Percentiles rank a stretch among this genome's conserved stretches.
Conservation (phyloP, 495 filamentous ascomycete species). For the Podospora didyma region DNA sequence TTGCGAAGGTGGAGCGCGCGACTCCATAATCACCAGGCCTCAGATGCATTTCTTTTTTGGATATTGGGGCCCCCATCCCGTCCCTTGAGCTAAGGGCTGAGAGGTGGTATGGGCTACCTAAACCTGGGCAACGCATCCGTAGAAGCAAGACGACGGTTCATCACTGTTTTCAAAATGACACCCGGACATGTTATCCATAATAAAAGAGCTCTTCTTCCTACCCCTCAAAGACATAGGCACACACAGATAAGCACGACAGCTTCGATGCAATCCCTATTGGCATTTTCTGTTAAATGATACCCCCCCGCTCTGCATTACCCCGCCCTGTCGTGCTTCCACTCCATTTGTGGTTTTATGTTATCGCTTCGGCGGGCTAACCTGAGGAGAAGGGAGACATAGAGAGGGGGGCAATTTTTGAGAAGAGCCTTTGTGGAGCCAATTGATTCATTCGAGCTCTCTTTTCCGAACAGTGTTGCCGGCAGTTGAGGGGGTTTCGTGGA, state of each 20-base stretch:
- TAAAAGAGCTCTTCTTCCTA: background rate
- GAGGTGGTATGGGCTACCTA: too few species aligned
- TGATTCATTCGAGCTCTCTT: background rate
- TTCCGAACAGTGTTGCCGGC: background rate
- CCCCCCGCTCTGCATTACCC: conserved; percentile 10
- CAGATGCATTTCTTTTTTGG: too few species aligned
- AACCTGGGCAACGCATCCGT: too few species aligned
- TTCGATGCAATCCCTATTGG: background rate
- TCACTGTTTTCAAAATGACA: background rate
- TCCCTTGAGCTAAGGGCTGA: too few species aligned
- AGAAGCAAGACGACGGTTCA: too few species aligned
- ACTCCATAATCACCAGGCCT: too few species aligned
- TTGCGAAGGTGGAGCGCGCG: too few species aligned
- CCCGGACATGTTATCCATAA: background rate
- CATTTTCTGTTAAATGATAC: background rate
- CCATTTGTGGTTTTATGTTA: conserved; percentile 2
- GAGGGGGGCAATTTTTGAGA: conserved; percentile 7
- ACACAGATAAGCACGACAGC: background rate
- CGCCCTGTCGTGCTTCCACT: conserved; percentile 23
- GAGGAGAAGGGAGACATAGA: background rate
- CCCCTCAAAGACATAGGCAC: too few species aligned
- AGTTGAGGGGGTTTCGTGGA: background rate
- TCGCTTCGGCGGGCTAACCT: background rate
- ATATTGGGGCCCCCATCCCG: too few species aligned
- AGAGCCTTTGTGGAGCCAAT: background rate